Conservation (phyloP, 345 rosid genomes). For the Psidium guajava region DNA sequence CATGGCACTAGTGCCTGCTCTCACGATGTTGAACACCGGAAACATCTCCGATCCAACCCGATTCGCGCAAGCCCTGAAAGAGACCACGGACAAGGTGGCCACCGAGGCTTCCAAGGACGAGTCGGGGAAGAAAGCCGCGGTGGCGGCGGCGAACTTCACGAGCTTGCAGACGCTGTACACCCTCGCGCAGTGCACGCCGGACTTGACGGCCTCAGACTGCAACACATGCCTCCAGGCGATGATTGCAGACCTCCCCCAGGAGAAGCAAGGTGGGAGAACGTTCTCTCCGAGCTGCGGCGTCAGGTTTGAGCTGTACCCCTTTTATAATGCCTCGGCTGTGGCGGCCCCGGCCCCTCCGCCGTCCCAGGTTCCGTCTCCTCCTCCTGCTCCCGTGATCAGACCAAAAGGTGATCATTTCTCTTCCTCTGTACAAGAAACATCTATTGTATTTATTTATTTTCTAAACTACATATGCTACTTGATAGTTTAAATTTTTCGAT, state of each 20-base stretch:
- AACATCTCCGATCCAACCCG: slow-evolving; percentile 11
- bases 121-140: not conserved
- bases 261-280: not conserved
- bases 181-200: slow-evolving; percentile 2
- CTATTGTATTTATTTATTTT: not conserved
- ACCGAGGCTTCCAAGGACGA: not conserved
- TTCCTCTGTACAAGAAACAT: not conserved
- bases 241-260: no score
- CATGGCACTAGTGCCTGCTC: slow-evolving; percentile 1
- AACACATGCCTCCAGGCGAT: slow-evolving; percentile 9
- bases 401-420: not conserved
- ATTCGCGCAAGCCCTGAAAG: not conserved
- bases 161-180: slow-evolving; percentile 13
- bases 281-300: not conserved
- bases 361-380: not conserved
- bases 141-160: slow-evolving; percentile 1
- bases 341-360: not conserved
- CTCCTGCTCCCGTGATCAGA: not conserved
- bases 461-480: not conserved
- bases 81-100: not conserved
- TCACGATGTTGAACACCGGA: not conserved
- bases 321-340: not conserved
- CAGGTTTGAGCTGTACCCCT: not conserved
- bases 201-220: slow-evolving; percentile 26
- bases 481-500: not conserved